These are phyloP conservation scores for Spencermartinsiella ligniputridi DNA, from an alignment of 1,139 yeast species.

Conservation along the genomic window DNA sequence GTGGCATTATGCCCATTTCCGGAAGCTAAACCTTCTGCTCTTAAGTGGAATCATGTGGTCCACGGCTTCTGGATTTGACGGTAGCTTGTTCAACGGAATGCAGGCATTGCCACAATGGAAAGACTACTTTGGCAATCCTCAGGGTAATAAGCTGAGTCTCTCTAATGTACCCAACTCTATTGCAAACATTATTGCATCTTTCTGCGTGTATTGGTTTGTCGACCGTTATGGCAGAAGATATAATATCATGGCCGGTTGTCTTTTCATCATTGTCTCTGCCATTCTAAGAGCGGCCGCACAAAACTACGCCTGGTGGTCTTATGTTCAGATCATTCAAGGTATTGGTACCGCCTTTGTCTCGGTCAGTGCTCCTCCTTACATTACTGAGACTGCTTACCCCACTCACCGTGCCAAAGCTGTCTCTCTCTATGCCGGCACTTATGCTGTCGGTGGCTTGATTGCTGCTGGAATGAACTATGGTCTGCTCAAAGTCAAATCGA, in stretches of 20 bases:
- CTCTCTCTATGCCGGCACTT: slow-evolving; percentile 45
- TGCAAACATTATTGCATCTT: slow-evolving; percentile 34
- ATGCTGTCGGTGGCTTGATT: slow-evolving; percentile 50
- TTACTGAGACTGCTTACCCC: slow-evolving; percentile 39
- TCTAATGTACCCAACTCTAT: slow-evolving; percentile 49
- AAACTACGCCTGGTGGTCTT: slow-evolving; percentile 35
- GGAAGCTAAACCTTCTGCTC: slow-evolving; percentile 2
- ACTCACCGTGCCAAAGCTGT: slow-evolving; percentile 44
- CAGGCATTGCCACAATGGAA: slow-evolving; percentile 42
- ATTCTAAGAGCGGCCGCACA: slow-evolving; percentile 11
- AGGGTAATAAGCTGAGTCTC: slow-evolving; percentile 44
- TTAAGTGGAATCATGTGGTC: slow-evolving; percentile 1
- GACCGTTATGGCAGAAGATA: slow-evolving; percentile 7
- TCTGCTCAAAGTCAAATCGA: slow-evolving; percentile 42
- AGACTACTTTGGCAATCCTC: slow-evolving; percentile 37
- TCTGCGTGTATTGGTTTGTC: background rate
- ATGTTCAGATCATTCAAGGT: slow-evolving; percentile 19
- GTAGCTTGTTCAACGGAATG: slow-evolving; percentile 48
- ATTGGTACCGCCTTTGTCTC: slow-evolving; percentile 16
- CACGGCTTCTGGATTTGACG: slow-evolving; percentile 46
- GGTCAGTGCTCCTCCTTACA: slow-evolving; percentile 27
- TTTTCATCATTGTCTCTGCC: slow-evolving; percentile 9
- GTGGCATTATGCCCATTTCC: slow-evolving; percentile 1
- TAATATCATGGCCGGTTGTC: slow-evolving; percentile 7
- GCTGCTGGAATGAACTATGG: slow-evolving; percentile 42